Evolutionary conservation across 441 rosid genomes (phyloP).

Genomic region (Arabidopsis lyrata): DNA sequence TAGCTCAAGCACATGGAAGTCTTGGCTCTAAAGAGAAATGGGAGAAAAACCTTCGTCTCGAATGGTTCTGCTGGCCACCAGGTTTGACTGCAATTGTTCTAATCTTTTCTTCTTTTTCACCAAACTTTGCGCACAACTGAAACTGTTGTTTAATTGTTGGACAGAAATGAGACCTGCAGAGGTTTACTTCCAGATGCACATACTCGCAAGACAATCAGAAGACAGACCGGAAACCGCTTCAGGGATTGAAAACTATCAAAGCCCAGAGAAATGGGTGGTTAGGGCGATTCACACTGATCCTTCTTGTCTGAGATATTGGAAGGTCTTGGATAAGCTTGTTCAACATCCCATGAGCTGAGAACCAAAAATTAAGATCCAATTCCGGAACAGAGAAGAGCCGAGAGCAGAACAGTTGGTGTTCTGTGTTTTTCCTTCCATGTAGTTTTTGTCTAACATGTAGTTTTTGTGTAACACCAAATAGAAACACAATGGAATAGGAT

Average conservation of each 20-base stretch:
- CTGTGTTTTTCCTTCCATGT: neutral
- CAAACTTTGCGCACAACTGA: neutral
- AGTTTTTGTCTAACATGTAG: constrained; percentile 1
- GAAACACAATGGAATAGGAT: constrained; percentile 15
- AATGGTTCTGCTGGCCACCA: constrained; percentile 98
- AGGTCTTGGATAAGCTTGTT: constrained; percentile 61
- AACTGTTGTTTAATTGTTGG: neutral
- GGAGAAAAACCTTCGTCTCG: constrained; percentile 81
- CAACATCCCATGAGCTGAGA: constrained; percentile 21
- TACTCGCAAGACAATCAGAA: constrained; percentile 67
- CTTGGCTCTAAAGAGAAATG: constrained; percentile 77
- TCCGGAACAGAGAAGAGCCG: constrained; percentile 3
- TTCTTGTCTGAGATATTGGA: constrained; percentile 82
- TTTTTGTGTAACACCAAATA: constrained; percentile 25
- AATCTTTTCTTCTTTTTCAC: neutral
- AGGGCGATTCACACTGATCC: constrained; percentile 93
- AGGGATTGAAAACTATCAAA: constrained; percentile 65
- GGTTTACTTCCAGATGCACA: constrained; percentile 91
- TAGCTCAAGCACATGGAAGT: constrained; percentile 96
- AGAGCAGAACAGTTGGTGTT: constrained; percentile 5
- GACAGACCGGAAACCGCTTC: constrained; percentile 48
- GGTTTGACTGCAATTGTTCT: constrained; percentile 47
- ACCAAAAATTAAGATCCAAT: neutral
- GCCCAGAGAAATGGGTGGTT: constrained; percentile 83
- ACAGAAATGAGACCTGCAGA: constrained; percentile 96